Base-by-base conservation (phyloP, 2,329 filamentous ascomycete genomes). In the Basipetospora chlamydospora region DNA sequence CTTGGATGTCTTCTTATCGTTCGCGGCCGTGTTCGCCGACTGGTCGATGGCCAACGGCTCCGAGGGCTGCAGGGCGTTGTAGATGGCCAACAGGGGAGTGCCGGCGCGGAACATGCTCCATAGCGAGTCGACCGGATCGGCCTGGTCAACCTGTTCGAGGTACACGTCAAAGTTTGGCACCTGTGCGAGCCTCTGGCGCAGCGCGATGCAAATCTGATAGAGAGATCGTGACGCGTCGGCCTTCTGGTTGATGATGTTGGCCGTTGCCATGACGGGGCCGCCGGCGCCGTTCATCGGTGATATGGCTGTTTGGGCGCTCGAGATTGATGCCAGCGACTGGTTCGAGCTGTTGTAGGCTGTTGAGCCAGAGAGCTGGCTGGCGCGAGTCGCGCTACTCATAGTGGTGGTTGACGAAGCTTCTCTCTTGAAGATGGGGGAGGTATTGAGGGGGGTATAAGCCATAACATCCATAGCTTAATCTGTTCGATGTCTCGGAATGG, bases 161-260 rank as follows among this genome's bases (percentile, higher is more conserved):
- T 80, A 80, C 13, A 67, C 64, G 43, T 85, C 77, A 53, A 96
- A 95, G 40, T 74, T 80, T 4, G 86, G 86, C 7, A 96, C 86
- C 45, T 80, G 79, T 39, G 77, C 70, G 42, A 98, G 65, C 43
- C 90, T 77, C 59, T 80, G 77, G 54, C 83, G 84, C 42, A 96
- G 66, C 37, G 79, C 77, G 46, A 93, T 71, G 56, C 90, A 96
- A 56, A 93, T 94, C 58, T 96, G 88, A 58, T 94, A 98, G 17
- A 98, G 73, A 9, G 87, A 95, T 41, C 80, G 73, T 39, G 83
- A 84, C 45, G 90, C 87, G 55, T 94, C 87, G 54, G 87, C 90
- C 55, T 84, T 82, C 58, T 88, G 83, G 61, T 98, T 98, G 67
- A 98, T 94, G 56, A 98, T 93, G 58, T 94, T 95, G 56, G 82